Conservation (phyloP, 129 eudicot genomes). For the Apium graveolens region DNA sequence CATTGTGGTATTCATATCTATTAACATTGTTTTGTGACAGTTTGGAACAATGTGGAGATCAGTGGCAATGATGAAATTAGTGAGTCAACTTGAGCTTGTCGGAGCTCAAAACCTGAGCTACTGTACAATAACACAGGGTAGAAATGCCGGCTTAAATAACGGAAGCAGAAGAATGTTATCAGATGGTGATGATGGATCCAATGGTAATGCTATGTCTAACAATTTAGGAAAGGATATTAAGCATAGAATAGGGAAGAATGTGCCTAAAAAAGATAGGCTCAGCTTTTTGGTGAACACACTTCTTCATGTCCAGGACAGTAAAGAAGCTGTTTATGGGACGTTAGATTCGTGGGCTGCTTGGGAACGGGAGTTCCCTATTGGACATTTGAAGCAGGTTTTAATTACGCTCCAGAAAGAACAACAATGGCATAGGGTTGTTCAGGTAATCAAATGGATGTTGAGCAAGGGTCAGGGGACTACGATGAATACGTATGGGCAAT, state of each 20-base stretch:
- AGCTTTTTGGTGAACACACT: conserved; percentile 27
- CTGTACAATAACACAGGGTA: not conserved
- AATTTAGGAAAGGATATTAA: conserved; percentile 13
- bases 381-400: conserved; percentile 50
- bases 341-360: conserved; percentile 86
- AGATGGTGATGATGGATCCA: conserved; percentile 4
- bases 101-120: not conserved
- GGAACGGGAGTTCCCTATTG: conserved; percentile 80
- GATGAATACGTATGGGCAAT: conserved; percentile 67
- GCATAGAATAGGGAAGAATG: conserved; percentile 25
- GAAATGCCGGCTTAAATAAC: not conserved
- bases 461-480: conserved; percentile 91
- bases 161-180: conserved; percentile 1
- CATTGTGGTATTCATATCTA: too few species aligned
- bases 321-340: conserved; percentile 63
- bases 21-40: too few species aligned
- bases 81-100: too few species aligned
- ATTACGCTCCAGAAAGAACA: conserved; percentile 53
- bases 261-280: conserved; percentile 45
- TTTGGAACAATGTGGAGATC: too few species aligned
- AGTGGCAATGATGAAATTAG: too few species aligned
- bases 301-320: conserved; percentile 44
- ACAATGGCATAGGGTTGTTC: conserved; percentile 72
- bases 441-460: conserved; percentile 90
- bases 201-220: not conserved